Base-by-base conservation (phyloP, 2,329 filamentous ascomycete genomes). In the Harringtonia aguacate region DNA sequence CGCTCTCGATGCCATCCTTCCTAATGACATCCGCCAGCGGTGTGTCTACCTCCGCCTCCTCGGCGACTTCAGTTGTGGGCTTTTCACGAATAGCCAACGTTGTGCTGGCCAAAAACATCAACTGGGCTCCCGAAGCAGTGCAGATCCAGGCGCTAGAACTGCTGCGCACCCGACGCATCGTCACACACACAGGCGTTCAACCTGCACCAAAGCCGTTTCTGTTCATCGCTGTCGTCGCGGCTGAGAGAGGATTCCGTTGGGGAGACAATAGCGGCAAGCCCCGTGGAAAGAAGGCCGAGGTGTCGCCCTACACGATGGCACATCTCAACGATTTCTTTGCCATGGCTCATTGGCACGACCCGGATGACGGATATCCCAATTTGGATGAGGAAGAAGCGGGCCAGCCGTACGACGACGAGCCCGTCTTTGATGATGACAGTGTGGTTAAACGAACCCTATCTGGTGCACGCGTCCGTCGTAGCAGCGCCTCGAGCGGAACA, bases 91-190 rank as follows among this genome's bases (percentile, higher is more conserved):
- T 94, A 51, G 84, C 87, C 50, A 88, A 94, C 62, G 71, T 95
- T 12, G 70, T 97, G 20, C 74, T 98, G 42, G 86, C 85, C 3
- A 84, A 80, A 52, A 79, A 94, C 57, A 76, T 97, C 42, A 79
- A 95, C 58, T 66, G 68, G 41, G 84, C 86, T 1, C 73, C 75
- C n/a, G 71, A 77, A 30, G 74, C 77, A 43, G 79, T 97, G 12
- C 92, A 98, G 63, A 81, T 92, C 36, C 88, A 95, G 60, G 83
- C 67, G 3, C 63, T 79, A 22, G 69, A 94, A 73, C 76, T 97
- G 10, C 77, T 97, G 45, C 81, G 86, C 43, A 85, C 82, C 1
- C 81, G 78, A 47, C 79, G 86, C 48, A 79, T 94, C 55, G 84
- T 84, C 56, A 88, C 84, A 3, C 77, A 80, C 49, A 85, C 79